Evolutionary conservation across 805 yeast genomes (phyloP), one percentile per base, ranked within the genome.

Genomic region (Blastobotrys attinorum): DNA sequence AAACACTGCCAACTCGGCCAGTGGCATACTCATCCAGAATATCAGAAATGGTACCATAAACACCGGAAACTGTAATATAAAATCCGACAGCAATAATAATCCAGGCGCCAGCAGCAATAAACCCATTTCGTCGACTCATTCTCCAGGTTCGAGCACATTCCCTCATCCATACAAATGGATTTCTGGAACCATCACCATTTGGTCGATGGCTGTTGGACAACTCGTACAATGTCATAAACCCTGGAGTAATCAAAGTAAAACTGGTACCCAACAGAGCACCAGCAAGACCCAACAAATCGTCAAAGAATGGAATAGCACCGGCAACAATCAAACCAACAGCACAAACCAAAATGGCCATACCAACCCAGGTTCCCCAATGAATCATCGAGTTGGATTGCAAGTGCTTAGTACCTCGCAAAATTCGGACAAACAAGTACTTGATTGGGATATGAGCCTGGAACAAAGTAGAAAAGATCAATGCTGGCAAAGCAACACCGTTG

Each of bases 401-500:
- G n/a, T 40, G 37, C 15, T n/a, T 31, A 15, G 43, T 31, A 6
- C 37, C 37, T 11, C 43, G 25, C 3, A 40, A 37, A 21, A 40
- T 31, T 10, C 43, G 43, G 13, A 40, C 43, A 10, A 31, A 25
- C 10, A 37, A 37, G 17, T 40, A 40, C 31, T 40, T 40, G 21
- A 20, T 37, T 10, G 43, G 27, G 16, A 40, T 40, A n/a, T 40
- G 43, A 4, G 43, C 43, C 27, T 40, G 43, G 35, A 31, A 40
- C 22, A 40, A 31, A n/a, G 22, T 32, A 10, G 43, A 25, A 32
- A 40, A 40, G 18, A 40, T 13, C 6, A 40, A 31, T 10, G 43
- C 43, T 13, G 43, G 43, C 4, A 40, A 20, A 3, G 43, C 20
- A 20, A 40, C 22, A 8, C 43, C 43, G n/a, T 40, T 32, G 4